phyloP scores from a whole-genome alignment of 306 rosid species.

The Rosa lucieae region DNA sequence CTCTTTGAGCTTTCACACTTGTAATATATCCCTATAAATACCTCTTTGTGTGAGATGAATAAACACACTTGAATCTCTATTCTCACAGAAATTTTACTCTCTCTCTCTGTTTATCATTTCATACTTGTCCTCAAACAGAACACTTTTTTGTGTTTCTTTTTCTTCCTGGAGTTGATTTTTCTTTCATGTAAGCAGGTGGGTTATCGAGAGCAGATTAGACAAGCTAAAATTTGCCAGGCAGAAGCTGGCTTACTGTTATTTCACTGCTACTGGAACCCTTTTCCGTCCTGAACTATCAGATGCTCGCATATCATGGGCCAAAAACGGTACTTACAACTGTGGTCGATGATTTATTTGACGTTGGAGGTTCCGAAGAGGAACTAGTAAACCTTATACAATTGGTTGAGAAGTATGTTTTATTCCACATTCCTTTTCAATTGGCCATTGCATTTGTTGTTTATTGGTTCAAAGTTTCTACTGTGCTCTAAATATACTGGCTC shows the following conservation, averaged over 20 bases:
- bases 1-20: too few relatives aligned
- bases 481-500: neutral
- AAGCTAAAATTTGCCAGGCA: slow-evolving; percentile 74
- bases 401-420: slow-evolving; percentile 55
- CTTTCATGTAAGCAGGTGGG: slow-evolving; percentile 58
- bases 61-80: too few relatives aligned
- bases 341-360: slow-evolving; percentile 85
- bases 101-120: too few relatives aligned
- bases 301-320: slow-evolving; percentile 79
- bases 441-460: neutral
- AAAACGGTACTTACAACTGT: slow-evolving; percentile 69
- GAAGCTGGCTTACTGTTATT: slow-evolving; percentile 66
- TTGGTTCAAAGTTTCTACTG: neutral
- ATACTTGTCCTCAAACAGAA: too few relatives aligned
- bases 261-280: slow-evolving; percentile 58
- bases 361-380: slow-evolving; percentile 71
- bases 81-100: too few relatives aligned
- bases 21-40: too few relatives aligned
- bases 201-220: slow-evolving; percentile 57
- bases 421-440: neutral
- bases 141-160: neutral
- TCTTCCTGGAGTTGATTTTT: neutral
- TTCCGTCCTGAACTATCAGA: slow-evolving; percentile 60
- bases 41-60: too few relatives aligned
- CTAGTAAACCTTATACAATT: slow-evolving; percentile 62